These are phyloP conservation scores for Lepidium aucheri DNA, from an alignment of 345 rosid species.

Conservation along the genomic window DNA sequence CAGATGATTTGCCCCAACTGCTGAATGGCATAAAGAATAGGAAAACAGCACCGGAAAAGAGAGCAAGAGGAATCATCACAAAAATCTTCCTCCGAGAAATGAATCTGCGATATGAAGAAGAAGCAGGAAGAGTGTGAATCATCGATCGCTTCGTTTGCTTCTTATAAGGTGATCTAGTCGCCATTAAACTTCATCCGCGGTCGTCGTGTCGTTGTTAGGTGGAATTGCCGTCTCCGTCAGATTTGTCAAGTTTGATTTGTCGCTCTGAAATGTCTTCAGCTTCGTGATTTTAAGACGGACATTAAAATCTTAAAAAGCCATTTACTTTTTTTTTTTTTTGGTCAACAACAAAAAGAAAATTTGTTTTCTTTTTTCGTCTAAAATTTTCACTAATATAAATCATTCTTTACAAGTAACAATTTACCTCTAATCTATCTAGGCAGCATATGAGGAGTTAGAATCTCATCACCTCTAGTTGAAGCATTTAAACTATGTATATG, in stretches of 20 bases:
- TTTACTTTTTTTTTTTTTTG: too few species aligned
- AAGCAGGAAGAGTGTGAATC: conserved; percentile 3
- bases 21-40: conserved; percentile 36
- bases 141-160: conserved; percentile 30
- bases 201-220: neutral
- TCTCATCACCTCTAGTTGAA: too few species aligned
- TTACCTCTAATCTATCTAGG: too few species aligned
- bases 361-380: too few species aligned
- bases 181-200: conserved; percentile 26
- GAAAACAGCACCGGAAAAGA: conserved; percentile 25
- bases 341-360: too few species aligned
- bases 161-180: conserved; percentile 30
- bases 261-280: neutral
- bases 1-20: conserved; percentile 6
- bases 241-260: neutral
- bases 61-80: conserved; percentile 22
- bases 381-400: too few species aligned
- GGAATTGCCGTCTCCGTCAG: neutral
- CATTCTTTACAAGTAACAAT: too few species aligned
- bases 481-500: too few species aligned
- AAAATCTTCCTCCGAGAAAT: conserved; percentile 26
- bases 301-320: neutral
- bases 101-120: conserved; percentile 14
- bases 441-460: too few species aligned
- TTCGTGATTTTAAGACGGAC: neutral